Base-by-base conservation (phyloP, 495 filamentous ascomycete genomes). In the Aspergillus conjunctus region DNA sequence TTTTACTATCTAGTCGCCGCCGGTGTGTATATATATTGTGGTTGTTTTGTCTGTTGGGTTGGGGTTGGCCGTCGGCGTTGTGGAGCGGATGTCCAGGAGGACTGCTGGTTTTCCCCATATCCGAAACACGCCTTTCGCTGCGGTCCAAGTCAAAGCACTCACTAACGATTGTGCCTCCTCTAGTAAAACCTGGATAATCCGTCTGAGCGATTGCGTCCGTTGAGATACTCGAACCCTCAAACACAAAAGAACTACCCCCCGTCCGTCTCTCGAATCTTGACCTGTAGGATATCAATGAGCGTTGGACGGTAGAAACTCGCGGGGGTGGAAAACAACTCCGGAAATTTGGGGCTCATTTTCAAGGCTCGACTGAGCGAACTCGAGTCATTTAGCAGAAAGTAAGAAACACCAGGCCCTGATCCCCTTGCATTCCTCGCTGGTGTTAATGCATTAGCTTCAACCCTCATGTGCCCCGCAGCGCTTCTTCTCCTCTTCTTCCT, bases 111-210 rank as follows among this genome's bases (percentile, higher is more conserved):
- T 48, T 11, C 44, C 44, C 44, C 17, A 10, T 20, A 11, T 21
- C 44, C 44, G 44, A 48, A 48, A 22, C 44, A 48, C 15, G 3
- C 44, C 44, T n/a, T 48, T 22, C 17, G 44, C n/a, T 48, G 20
- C 44, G 10, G n/a, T 48, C 18, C 44, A 48, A 18, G 21, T 21
- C 44, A 22, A 41, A 20, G 17, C 31, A 26, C 44, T 46, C 37
- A 59, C 57, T 56, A 14, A n/a, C 39, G 18, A 2, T 39, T 48
- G 44, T 4, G 15, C 8, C 17, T 48, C 44, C 17, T 20, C 3
- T 17, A 48, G 4, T 18, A 48, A 17, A 11, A 4, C 15, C 37
- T 3, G 15, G 12, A 41, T 41, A 41, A 48, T 9, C 1, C 17
- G n/a, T 17, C n/a, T 22, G 18, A 11, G 21, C 18, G 5, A 17